phyloP scores from a whole-genome alignment of 805 yeast genomes.

The Starmerella asiatica region DNA sequence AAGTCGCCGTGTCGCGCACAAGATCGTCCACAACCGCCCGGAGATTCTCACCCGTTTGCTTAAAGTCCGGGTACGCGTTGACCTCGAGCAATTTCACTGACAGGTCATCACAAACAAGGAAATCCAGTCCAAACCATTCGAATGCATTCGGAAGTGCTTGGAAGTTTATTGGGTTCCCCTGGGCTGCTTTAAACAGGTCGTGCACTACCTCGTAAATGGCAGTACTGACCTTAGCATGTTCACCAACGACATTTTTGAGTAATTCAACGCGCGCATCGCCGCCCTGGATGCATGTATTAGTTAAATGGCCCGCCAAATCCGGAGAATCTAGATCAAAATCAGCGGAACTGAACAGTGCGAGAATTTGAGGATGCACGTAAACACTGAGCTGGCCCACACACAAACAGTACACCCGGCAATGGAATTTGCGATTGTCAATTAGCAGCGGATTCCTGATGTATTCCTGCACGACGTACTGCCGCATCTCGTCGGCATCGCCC shows the following conservation, averaged over 20 bases:
- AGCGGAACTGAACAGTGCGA: slow-evolving; percentile 64
- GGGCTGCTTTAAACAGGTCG: slow-evolving; percentile 74
- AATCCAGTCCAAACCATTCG: slow-evolving; percentile 84
- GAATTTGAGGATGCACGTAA: slow-evolving; percentile 64
- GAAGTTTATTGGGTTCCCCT: slow-evolving; percentile 73
- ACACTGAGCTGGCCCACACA: slow-evolving; percentile 64
- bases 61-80: slow-evolving; percentile 91
- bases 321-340: slow-evolving; percentile 31
- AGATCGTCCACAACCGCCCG: slow-evolving; percentile 52
- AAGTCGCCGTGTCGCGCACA: slow-evolving; percentile 42
- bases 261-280: slow-evolving; percentile 42
- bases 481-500: slow-evolving; percentile 50
- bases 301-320: slow-evolving; percentile 62
- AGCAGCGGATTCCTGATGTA: slow-evolving; percentile 60
- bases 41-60: slow-evolving; percentile 77
- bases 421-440: slow-evolving; percentile 66
- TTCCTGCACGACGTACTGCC: slow-evolving; percentile 84
- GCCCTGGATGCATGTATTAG: slow-evolving; percentile 84
- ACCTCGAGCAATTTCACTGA: slow-evolving; percentile 62
- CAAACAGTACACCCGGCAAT: slow-evolving; percentile 71
- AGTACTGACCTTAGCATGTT: slow-evolving; percentile 24
- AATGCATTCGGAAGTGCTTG: slow-evolving; percentile 68
- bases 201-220: slow-evolving; percentile 49
- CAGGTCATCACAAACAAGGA: slow-evolving; percentile 46
- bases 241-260: slow-evolving; percentile 44